A percentile compares a stretch with the other conserved stretches of the same genome.
These are phyloP conservation scores for Rosellinia necatrix DNA, from an alignment of 2,329 filamentous ascomycete genomes.

Conservation along the genomic window DNA sequence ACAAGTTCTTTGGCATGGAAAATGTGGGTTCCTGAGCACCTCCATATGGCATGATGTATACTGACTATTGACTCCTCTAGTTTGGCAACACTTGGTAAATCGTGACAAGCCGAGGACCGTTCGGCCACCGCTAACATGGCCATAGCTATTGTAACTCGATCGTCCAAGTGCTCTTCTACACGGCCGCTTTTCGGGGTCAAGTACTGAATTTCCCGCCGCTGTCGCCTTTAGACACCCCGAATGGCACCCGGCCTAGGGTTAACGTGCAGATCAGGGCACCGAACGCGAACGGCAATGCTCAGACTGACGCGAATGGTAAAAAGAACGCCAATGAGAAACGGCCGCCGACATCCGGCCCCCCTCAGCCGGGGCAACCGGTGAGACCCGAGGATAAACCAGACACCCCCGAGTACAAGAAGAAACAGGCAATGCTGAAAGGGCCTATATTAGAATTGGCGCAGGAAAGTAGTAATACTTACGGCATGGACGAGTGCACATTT, in stretches of 20 bases:
- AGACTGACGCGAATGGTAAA: constrained; percentile 50
- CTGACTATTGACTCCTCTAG: constrained; percentile 56
- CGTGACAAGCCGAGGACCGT: constrained; percentile 32
- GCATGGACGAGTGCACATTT: constrained; percentile 94
- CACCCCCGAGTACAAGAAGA: constrained; percentile 97
- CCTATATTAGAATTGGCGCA: constrained; percentile 84
- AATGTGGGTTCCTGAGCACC: constrained; percentile 66
- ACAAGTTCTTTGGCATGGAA: constrained; percentile 98
- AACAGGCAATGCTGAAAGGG: constrained; percentile 84
- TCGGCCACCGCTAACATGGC: constrained; percentile 34
- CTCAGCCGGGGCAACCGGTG: constrained; percentile 56
- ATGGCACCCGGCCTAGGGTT: constrained; percentile 60
- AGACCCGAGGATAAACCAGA: constrained; percentile 92
- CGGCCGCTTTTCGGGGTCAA: constrained; percentile 88
- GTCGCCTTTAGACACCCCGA: constrained; percentile 71
- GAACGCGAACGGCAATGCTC: constrained; percentile 53
- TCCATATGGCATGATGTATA: constrained; percentile 19
- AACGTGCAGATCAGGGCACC: constrained; percentile 65
- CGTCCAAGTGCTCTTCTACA: constrained; percentile 95
- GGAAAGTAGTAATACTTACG: constrained; percentile 79
- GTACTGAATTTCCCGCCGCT: constrained; percentile 87
- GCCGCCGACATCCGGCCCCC: constrained; percentile 58
- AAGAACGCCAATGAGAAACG: constrained; percentile 61
- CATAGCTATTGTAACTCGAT: constrained; percentile 96
- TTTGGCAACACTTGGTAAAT: constrained; percentile 95